A percentile compares a stretch with the other conserved stretches of the same genome.
These are phyloP conservation scores for Thelonectria blattea DNA, from an alignment of 2,329 filamentous ascomycete species.

Conservation along the genomic window DNA sequence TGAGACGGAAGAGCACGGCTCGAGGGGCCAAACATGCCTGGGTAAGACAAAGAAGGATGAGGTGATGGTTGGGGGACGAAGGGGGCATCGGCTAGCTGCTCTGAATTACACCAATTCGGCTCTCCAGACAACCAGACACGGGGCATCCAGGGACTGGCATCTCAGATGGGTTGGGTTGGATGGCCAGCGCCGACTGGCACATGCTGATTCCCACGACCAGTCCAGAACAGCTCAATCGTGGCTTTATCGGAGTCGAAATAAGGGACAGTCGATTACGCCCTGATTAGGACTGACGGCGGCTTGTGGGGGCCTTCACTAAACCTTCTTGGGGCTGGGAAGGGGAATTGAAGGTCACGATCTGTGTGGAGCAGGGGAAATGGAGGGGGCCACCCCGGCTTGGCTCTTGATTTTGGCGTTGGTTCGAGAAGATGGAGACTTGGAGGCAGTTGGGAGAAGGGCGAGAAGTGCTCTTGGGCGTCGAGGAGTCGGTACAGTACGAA, in stretches of 20 bases:
- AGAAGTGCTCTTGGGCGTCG: neutral
- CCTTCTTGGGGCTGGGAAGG: constrained; percentile 22
- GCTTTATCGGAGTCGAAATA: constrained; percentile 14
- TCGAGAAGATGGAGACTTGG: neutral
- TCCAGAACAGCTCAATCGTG: neutral
- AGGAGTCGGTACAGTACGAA: too few relatives aligned
- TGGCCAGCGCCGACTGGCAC: neutral
- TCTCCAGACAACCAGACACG: constrained; percentile 6
- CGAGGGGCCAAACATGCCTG: neutral
- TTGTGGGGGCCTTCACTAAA: constrained; percentile 22
- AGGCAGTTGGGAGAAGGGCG: neutral
- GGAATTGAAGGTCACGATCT: constrained; percentile 26
- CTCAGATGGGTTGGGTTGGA: neutral
- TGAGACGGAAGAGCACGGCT: neutral
- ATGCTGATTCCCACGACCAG: neutral
- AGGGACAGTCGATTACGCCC: constrained; percentile 24
- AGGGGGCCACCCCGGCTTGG: constrained; percentile 28
- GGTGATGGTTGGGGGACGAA: neutral
- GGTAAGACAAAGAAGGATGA: neutral
- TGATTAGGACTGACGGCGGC: constrained; percentile 29
- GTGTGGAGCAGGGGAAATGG: constrained; percentile 25
- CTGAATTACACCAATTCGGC: constrained; percentile 1
- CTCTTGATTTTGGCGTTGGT: constrained; percentile 7
- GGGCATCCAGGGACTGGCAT: neutral
- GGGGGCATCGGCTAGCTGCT: constrained; percentile 6